phyloP scores from a whole-genome alignment of 2,329 filamentous ascomycete species.

The Beauveria sp. region DNA sequence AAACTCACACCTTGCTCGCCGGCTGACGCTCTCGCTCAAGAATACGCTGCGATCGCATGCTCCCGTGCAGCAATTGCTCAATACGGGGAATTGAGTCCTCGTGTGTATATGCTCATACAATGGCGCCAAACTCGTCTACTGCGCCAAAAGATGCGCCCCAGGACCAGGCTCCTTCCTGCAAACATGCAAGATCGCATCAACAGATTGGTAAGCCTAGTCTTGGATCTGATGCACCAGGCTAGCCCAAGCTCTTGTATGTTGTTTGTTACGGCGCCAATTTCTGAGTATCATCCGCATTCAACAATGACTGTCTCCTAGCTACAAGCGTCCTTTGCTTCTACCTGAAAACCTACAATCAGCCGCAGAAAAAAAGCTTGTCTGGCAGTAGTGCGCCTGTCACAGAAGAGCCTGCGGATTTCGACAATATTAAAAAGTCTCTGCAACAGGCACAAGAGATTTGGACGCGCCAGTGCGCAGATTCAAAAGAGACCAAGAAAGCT shows the following conservation, averaged over 20 bases:
- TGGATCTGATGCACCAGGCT: conserved; percentile 17
- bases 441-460: neutral
- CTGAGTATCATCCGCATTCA: neutral
- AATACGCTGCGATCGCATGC: conserved; percentile 19
- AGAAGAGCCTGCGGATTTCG: neutral
- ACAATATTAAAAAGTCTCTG: neutral
- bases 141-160: neutral
- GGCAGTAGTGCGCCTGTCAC: neutral
- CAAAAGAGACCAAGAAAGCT: neutral
- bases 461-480: neutral
- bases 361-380: too few relatives aligned
- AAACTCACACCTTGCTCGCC: too few relatives aligned
- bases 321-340: neutral
- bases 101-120: conserved; percentile 16
- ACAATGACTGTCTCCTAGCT: neutral
- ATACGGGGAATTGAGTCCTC: conserved; percentile 13
- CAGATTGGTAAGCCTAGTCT: conserved; percentile 24
- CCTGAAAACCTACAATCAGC: neutral
- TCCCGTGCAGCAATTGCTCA: conserved; percentile 18
- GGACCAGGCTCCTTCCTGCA: neutral
- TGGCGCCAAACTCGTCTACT: neutral
- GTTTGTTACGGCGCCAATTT: too few relatives aligned
- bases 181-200: conserved; percentile 15
- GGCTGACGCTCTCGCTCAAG: conserved; percentile 8
- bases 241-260: too few relatives aligned